Base-by-base conservation (phyloP, 345 rosid genomes). In the Lumnitzera littorea region DNA sequence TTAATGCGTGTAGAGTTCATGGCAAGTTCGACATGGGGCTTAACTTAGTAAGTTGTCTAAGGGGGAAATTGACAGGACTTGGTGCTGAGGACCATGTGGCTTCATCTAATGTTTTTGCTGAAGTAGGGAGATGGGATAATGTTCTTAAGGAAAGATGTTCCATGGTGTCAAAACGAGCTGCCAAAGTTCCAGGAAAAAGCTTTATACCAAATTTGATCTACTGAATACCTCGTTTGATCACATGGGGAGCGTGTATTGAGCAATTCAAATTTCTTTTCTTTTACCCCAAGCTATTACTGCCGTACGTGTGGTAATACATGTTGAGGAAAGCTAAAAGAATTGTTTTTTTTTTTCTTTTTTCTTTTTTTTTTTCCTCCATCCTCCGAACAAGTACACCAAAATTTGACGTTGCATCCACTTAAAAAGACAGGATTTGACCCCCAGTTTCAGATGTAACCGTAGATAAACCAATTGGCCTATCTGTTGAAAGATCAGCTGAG, bases 81-180 rank as follows among this genome's bases (percentile, higher is more conserved):
- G 57, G 16, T 17, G 24, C 54, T 52, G 65, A 72, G 49, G 62
- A 72, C 67, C 62, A 36, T 15, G 65, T 72, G 14, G 31, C 59
- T 54, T 62, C 55, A 17, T 58, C 71, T 25, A 67, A 62, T 29
- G 24, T 72, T 46, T 62, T 67, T 49, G 68, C 76, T 25, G 64
- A 58, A 55, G 68, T 71, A 46, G 65, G 68, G 25, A 67, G 62
- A 46, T 72, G 76, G 72, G 60, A 67, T 11, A 62, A 62, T 50
- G 76, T 67, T 57, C 67, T 62, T 11, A 51, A 43, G 55, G 58
- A 55, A 47, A 62, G 71, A 52, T 48, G 62, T 24, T 13, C 25
- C 27, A 67, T 67, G 56, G 51, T 50, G 2, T 60, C 61, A 41
- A 13, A 47, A 31, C 53, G 56, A 48, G 54, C 60, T 67, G 58